These are phyloP conservation scores for Boletus sp. DNA, from an alignment of 1,284 basidiomycete genomes.

Conservation along the genomic window DNA sequence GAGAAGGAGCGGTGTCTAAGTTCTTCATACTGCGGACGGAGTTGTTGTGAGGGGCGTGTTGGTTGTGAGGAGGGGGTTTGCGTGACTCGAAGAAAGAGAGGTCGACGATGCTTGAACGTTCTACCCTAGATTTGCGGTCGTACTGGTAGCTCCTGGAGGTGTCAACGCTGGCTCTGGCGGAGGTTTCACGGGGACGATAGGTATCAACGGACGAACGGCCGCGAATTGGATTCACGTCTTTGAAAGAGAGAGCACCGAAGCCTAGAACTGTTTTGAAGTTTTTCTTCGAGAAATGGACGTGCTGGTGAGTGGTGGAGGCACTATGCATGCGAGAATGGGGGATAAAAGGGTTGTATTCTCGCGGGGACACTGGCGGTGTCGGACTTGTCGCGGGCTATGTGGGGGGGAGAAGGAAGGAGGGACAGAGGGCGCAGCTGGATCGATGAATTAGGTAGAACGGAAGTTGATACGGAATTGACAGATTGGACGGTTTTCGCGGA, in stretches of 20 bases:
- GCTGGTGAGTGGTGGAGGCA: slow-evolving; percentile 35
- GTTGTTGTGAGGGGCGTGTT: slow-evolving; percentile 31
- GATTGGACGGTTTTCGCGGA: slow-evolving; percentile 31
- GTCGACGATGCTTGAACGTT: slow-evolving; percentile 35
- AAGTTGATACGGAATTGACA: slow-evolving; percentile 28
- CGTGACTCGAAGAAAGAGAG: slow-evolving; percentile 37
- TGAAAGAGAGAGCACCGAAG: slow-evolving; percentile 33
- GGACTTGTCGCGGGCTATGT: slow-evolving; percentile 26
- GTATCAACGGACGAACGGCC: slow-evolving; percentile 30
- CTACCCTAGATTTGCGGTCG: slow-evolving; percentile 28
- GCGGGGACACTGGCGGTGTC: slow-evolving; percentile 20
- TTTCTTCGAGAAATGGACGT: slow-evolving; percentile 36
- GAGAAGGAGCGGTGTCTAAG: slow-evolving; percentile 35
- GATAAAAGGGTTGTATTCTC: slow-evolving; percentile 18
- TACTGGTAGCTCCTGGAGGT: slow-evolving; percentile 25
- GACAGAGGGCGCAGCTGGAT: slow-evolving; percentile 26
- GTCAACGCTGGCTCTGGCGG: slow-evolving; percentile 34
- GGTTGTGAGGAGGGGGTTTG: slow-evolving; percentile 27
- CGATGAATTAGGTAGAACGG: slow-evolving; percentile 34
- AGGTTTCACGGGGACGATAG: slow-evolving; percentile 24
- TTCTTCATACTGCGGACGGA: slow-evolving; percentile 36
- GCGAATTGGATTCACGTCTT: slow-evolving; percentile 27
- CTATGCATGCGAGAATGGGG: slow-evolving; percentile 39
- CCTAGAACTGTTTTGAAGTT: slow-evolving; percentile 43
- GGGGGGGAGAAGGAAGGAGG: slow-evolving; percentile 17